phyloP scores from a whole-genome alignment of 495 filamentous ascomycete species.

The Wilcoxina mikolae region DNA sequence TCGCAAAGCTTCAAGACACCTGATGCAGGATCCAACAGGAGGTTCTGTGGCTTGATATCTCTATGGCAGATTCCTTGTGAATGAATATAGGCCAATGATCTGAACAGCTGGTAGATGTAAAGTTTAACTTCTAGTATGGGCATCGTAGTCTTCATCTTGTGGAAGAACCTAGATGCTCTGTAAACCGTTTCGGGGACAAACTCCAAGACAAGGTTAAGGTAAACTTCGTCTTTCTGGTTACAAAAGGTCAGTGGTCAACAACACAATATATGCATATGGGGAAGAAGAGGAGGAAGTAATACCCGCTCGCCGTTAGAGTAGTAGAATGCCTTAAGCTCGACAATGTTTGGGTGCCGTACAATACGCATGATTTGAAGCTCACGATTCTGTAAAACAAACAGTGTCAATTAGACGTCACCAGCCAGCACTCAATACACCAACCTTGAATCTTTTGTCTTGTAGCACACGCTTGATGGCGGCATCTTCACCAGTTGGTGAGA shows the following conservation, averaged over 20 bases:
- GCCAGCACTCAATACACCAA: conserved; percentile 25
- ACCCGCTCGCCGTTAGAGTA: conserved; percentile 98
- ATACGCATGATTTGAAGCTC: conserved; percentile 99
- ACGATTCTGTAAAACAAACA: conserved; percentile 59
- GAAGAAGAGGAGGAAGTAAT: conserved; percentile 25
- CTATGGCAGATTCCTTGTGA: conserved; percentile 98
- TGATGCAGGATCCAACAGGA: conserved; percentile 76
- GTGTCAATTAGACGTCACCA: not conserved
- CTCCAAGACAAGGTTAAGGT: conserved; percentile 94
- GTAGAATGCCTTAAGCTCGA: conserved; percentile 97
- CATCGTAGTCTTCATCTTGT: conserved; percentile 99
- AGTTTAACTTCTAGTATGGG: conserved; percentile 96
- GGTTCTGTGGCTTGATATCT: conserved; percentile 98
- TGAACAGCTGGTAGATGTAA: conserved; percentile 98
- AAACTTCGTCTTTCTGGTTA: conserved; percentile 98
- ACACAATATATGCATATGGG: not conserved
- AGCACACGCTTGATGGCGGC: conserved; percentile 97
- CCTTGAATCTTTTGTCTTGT: conserved; percentile 99
- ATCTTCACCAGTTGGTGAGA: conserved; percentile 91
- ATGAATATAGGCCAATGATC: conserved; percentile 95
- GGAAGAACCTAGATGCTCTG: conserved; percentile 95
- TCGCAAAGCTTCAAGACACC: conserved; percentile 96
- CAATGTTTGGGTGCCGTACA: conserved; percentile 95
- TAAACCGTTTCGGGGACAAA: conserved; percentile 98
- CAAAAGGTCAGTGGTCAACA: conserved; percentile 1